Base-by-base conservation (phyloP, 2,329 filamentous ascomycete species). In the Thielaviopsis populi region DNA sequence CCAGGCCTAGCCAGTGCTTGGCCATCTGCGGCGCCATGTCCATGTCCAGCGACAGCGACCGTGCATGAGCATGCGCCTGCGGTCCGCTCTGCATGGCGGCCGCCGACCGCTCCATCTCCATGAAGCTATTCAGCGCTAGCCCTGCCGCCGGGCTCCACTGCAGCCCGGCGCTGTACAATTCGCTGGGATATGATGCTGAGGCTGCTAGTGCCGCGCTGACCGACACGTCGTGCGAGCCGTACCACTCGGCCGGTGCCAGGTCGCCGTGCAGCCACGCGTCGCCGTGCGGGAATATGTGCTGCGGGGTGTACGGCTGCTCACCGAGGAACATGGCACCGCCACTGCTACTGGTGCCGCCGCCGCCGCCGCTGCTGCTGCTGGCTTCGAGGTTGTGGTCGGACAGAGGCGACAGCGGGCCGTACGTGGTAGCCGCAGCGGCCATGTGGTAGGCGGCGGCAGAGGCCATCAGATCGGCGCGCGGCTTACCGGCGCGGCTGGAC, bases 401-500 rank as follows among this genome's bases (percentile, higher is more conserved):
- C 1, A 65, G 48, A 7, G 59, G 59, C 15, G 59, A 61, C n/a
- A 61, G 24, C 41, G 41, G 41, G 7, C 40, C 40, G 42, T 46
- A 61, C n/a, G 53, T 56, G 27, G 24, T 27, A n/a, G 24, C 24
- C 13, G 53, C 30, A 15, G 24, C 30, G 27, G 24, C 11, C 63
- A 64, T 64, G 11, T 56, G 53, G 43, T 65, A 59, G 4, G 30
- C 61, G 15, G 63, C 42, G 2, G 53, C 43, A 7, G 60, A 30
- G 10, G 54, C 30, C 17, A 65, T 59, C 3, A 48, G n/a, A 27
- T 65, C 64, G 10, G 64, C 50, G 5, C 63, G 63, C 24, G 64
- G 63, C 56, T 68, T 68, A 27, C 79, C 79, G 1, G 76, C 74
- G 61, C 79, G 73, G 67, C 76, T 79, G 0, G 79, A 81, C 1